Conservation (phyloP, 768 basidiomycete species). For the Austroboletus eburneus region DNA sequence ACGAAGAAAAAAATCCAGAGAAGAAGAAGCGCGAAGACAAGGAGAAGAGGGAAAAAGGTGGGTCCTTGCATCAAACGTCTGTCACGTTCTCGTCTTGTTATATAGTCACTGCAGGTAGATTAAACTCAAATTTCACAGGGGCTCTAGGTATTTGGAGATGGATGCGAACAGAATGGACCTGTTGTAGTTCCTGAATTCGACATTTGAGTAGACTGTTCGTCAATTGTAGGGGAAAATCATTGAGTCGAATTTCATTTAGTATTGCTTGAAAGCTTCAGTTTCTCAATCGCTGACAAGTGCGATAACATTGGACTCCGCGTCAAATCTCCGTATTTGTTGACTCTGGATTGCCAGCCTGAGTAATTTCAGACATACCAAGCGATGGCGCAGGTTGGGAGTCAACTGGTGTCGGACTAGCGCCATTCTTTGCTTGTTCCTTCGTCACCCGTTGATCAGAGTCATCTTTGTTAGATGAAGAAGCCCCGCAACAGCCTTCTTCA, state of each 20-base stretch:
- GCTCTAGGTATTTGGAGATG: constrained; percentile 50
- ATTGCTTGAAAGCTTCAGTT: not conserved
- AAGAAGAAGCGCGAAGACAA: constrained; percentile 42
- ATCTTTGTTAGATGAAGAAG: constrained; percentile 27
- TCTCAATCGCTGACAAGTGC: too few species aligned
- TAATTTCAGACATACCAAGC: constrained; percentile 14
- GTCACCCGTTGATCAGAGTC: constrained; percentile 29
- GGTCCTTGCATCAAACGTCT: not conserved
- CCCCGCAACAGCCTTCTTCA: constrained; percentile 22
- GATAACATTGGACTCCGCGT: too few species aligned
- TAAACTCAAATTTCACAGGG: constrained; percentile 60
- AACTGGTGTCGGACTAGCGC: constrained; percentile 8
- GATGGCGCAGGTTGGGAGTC: constrained; percentile 22
- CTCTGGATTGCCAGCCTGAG: constrained; percentile 5
- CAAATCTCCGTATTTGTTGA: not conserved
- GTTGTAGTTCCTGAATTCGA: constrained; percentile 54
- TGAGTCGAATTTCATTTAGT: not conserved
- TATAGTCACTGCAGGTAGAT: constrained; percentile 47
- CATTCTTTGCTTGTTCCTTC: constrained; percentile 18
- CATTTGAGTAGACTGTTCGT: constrained; percentile 28
- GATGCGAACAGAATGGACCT: constrained; percentile 54
- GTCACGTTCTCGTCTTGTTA: not conserved
- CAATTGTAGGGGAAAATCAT: not conserved
- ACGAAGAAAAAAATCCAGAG: constrained; percentile 32
- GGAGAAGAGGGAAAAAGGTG: constrained; percentile 61